Percentiles rank a stretch among this genome's conserved stretches.
Evolutionary conservation across 164 flowering plant genomes (phyloP).

Genomic region (Euptelea pleiosperma): DNA sequence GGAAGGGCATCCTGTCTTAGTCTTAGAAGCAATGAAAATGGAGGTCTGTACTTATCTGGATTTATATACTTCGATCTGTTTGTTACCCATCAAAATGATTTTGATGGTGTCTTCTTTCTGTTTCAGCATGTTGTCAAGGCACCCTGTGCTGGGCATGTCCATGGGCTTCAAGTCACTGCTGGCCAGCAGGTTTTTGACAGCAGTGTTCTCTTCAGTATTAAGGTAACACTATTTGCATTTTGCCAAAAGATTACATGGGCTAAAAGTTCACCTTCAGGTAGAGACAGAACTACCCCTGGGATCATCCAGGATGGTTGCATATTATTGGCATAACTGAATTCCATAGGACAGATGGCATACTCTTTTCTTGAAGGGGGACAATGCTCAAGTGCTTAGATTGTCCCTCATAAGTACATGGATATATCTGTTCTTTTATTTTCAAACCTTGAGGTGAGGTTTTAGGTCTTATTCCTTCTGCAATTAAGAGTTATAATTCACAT

Average conservation of each 20-base stretch:
- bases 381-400: no score
- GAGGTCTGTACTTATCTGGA: slow-evolving; percentile 55
- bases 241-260: background rate
- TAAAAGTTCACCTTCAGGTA: background rate
- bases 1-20: slow-evolving; percentile 75
- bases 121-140: slow-evolving; percentile 88
- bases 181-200: slow-evolving; percentile 89
- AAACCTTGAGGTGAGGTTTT: no score
- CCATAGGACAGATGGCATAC: background rate
- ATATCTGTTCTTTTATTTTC: no score
- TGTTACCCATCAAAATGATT: background rate
- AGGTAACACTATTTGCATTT: slow-evolving; percentile 40
- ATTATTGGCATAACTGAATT: background rate
- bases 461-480: no score
- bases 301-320: background rate
- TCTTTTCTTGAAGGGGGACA: no score
- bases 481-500: no score
- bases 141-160: slow-evolving; percentile 59
- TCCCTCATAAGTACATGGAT: no score
- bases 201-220: slow-evolving; percentile 57
- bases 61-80: slow-evolving; percentile 10
- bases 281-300: background rate
- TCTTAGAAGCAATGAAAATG: slow-evolving; percentile 99
- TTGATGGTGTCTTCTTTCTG: slow-evolving; percentile 7
- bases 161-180: slow-evolving; percentile 55